Conservation (phyloP, 805 yeast species). For the Starmerella scarabaei region DNA sequence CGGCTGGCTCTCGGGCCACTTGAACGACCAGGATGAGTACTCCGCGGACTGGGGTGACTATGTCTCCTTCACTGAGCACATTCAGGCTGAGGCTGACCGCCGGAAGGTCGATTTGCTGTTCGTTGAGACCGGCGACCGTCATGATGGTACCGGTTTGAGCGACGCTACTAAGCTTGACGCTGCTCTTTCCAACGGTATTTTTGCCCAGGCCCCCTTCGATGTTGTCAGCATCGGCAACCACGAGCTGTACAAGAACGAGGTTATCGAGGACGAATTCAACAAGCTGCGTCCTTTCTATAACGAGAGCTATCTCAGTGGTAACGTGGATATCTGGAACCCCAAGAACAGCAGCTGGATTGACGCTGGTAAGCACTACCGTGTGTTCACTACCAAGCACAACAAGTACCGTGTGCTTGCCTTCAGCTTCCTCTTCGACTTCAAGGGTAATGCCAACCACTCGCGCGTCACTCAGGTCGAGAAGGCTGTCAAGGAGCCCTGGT, state of each 20-base stretch:
- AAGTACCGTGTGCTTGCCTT: conserved; percentile 46
- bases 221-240: conserved; percentile 81
- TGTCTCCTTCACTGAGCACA: conserved; percentile 46
- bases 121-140: conserved; percentile 85
- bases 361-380: conserved; percentile 54
- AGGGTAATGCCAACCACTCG: conserved; percentile 44
- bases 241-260: conserved; percentile 61
- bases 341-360: conserved; percentile 32
- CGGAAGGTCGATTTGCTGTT: conserved; percentile 51
- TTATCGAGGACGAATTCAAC: conserved; percentile 53
- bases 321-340: conserved; percentile 30
- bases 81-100: conserved; percentile 35
- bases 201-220: conserved; percentile 55
- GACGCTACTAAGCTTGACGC: conserved; percentile 75
- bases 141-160: conserved; percentile 84
- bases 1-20: conserved; percentile 48
- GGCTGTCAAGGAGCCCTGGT: conserved; percentile 51
- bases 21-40: conserved; percentile 33
- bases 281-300: conserved; percentile 42
- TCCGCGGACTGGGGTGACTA: conserved; percentile 91
- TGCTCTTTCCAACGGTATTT: conserved; percentile 43
- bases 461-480: conserved; percentile 50
- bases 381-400: conserved; percentile 49
- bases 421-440: conserved; percentile 70
- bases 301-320: conserved; percentile 45